phyloP scores from a whole-genome alignment of 2,329 filamentous ascomycete species.

The Lasiodiplodia theobromae region DNA sequence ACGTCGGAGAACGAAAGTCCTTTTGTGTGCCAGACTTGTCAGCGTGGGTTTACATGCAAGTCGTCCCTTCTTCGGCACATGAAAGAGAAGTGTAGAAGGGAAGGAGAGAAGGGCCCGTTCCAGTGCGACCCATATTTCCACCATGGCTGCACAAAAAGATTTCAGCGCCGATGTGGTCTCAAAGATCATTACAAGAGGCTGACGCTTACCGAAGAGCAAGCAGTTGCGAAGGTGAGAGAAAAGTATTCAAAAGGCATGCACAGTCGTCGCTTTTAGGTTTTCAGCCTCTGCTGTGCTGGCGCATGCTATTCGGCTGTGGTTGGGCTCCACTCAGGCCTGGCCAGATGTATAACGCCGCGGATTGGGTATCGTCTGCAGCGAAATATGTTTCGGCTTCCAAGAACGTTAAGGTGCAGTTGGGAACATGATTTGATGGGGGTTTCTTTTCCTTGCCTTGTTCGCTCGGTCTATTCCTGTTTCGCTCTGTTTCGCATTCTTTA shows the following conservation, averaged over 20 bases:
- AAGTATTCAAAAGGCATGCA: neutral
- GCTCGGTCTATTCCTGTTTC: too few species aligned
- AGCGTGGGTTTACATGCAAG: neutral
- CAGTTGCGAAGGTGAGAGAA: neutral
- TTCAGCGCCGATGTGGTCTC: neutral
- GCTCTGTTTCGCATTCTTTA: too few species aligned
- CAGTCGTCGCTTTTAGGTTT: neutral
- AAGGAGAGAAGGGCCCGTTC: neutral
- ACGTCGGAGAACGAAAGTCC: neutral
- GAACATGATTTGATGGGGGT: too few species aligned
- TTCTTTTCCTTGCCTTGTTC: too few species aligned
- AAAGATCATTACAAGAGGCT: neutral
- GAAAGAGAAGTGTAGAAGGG: neutral
- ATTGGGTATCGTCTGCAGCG: neutral
- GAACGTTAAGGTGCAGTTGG: neutral
- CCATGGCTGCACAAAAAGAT: neutral
- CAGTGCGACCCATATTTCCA: neutral
- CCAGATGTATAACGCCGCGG: too few species aligned
- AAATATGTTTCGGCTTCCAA: too few species aligned
- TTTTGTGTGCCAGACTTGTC: neutral
- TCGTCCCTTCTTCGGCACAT: neutral
- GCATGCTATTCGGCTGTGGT: too few species aligned
- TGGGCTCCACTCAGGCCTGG: too few species aligned
- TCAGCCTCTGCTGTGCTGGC: neutral
- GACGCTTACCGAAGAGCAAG: neutral